Evolutionary conservation across 2,329 filamentous ascomycete species (phyloP), one percentile per base, ranked within the genome.

Genomic region (Colletotrichum sp.): DNA sequence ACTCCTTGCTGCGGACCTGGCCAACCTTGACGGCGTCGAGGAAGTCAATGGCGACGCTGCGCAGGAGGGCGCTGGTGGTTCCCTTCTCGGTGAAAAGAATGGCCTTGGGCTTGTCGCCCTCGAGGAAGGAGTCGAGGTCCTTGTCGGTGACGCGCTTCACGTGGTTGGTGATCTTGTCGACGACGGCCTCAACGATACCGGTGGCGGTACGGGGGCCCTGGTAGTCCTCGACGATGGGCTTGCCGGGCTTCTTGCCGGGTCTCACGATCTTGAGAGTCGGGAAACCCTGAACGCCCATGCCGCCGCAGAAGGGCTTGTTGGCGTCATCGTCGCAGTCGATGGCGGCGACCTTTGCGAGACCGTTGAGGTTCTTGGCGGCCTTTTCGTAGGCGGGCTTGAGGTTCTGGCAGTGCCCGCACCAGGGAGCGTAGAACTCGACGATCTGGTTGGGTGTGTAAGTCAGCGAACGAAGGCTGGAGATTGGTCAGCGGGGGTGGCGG

Each of bases 351-450:
- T 98, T 98, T 81, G 96, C 97, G 16, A 99, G 90, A 16, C 97
- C 97, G n/a, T 94, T 92, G 75, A 99, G 93, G 81, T 93, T 95
- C 81, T 94, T 94, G 80, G 97, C 97, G 3, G 94, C 96, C 86
- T 98, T 98, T 85, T 99, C 96, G 86, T 97, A 99, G 60, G 95
- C 95, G 5, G 96, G 96, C 87, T 98, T 96, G 82, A 99, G 94
- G 86, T 94, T 98, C 87, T 98, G 91, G 88, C 97, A 99, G 87
- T 99, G 97, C 57, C 96, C 97, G 82, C 97, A 99, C 96, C 96
- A 99, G 28, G 96, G 96, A 10, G 96, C 96, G 82, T 98, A 99
- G 90, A 99, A 99, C 86, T 96, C 95, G 83, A 92, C 87, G 62
- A 92, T 90, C 90, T 93, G 8, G 15, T 62, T 21, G 8, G 34